These are phyloP conservation scores for Trichoderma koningiopsis DNA, from an alignment of 2,329 filamentous ascomycete genomes.

Conservation along the genomic window DNA sequence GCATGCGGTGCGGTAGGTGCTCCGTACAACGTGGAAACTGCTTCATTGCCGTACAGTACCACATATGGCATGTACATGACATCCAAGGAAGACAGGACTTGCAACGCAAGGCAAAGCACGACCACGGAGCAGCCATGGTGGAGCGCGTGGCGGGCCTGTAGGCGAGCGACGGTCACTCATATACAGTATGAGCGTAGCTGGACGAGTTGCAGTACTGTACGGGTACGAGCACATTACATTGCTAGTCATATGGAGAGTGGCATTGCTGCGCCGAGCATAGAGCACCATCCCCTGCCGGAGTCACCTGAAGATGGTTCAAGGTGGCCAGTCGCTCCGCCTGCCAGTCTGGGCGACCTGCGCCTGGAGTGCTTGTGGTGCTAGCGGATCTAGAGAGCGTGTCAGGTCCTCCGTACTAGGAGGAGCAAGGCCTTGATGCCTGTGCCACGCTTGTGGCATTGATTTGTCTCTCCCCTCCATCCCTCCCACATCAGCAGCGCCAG, in stretches of 20 bases:
- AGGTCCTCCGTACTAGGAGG: not conserved
- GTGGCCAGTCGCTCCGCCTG: conserved; percentile 11
- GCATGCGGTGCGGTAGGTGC: not conserved
- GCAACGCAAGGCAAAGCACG: not conserved
- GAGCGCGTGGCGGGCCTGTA: conserved; percentile 5
- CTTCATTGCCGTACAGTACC: too few relatives aligned
- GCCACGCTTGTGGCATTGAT: not conserved
- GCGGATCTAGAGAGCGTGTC: not conserved
- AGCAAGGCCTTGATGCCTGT: not conserved
- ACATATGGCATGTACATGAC: not conserved
- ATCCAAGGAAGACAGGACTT: not conserved
- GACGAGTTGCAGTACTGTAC: not conserved
- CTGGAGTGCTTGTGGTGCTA: not conserved
- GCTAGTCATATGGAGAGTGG: not conserved
- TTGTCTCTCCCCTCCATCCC: not conserved
- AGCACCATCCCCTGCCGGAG: conserved; percentile 15
- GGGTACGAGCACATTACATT: not conserved
- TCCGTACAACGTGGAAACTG: not conserved
- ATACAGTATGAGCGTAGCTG: not conserved
- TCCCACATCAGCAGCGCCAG: not conserved
- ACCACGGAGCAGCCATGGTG: conserved; percentile 3
- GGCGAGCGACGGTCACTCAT: conserved; percentile 5
- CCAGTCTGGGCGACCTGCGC: conserved; percentile 14
- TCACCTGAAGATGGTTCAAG: conserved; percentile 26
- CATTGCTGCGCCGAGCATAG: conserved; percentile 11